Base-by-base conservation (phyloP, 192 early-diverging fungal species). In the Diversispora eburnea region DNA sequence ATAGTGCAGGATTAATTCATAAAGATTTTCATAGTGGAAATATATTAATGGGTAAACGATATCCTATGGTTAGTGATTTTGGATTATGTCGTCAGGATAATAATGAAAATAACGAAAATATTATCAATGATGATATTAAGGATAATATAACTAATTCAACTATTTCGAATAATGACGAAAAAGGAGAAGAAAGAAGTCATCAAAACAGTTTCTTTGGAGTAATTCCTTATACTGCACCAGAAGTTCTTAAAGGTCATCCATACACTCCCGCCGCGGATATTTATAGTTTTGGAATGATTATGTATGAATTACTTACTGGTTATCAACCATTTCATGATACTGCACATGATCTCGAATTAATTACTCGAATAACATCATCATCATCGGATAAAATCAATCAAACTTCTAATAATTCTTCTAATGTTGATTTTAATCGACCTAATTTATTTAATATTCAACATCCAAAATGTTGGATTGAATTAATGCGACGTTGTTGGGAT, bases 261-360 rank as follows among this genome's bases (percentile, higher is more conserved):
- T 77, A 75, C 63, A 74, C 77, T 17, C 56, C 58, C 10, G 78
- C 77, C 69, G 76, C 77, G 5, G 80, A 81, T 42, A 71, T 81
- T 5, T 81, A 81, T 72, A 72, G 72, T 69, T 69, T 76, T 13
- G 80, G 77, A 20, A 76, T 81, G 61, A 78, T 81, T 63, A 81
- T 81, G 80, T 81, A 76, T 74, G 80, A 81, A 33, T 55, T 81
- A 22, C 69, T 76, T 20, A 76, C 80, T 47, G 77, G 77, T 49
- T 42, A 76, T 12, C 77, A 74, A 17, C 80, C 80, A 8, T 81
- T 81, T 45, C 22, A 20, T 48, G 65, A 67, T 49, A 43, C 5
- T 47, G 42, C 65, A 67, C 65, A 67, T 41, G 13, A 33, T 17
- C n/a, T 48, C 4, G 15, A 8, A 15, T 49, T 67, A 43, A 41